Percentiles rank a stretch among this genome's conserved stretches.
These are phyloP conservation scores for Zizania palustris DNA, from an alignment of 202 grass and related monocot species.

Conservation along the genomic window DNA sequence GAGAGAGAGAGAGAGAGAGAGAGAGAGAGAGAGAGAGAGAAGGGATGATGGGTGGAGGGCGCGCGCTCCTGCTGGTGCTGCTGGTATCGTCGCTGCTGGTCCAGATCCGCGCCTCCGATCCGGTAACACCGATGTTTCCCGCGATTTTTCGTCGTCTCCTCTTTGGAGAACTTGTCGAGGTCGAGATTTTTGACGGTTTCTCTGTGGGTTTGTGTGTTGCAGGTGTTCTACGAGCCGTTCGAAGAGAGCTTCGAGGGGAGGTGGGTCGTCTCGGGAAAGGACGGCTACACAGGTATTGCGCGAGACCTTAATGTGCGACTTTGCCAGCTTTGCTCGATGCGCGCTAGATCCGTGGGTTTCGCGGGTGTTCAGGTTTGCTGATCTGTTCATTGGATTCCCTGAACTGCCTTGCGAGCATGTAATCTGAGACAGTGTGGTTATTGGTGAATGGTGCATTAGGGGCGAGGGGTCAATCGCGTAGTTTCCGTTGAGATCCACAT, in stretches of 20 bases:
- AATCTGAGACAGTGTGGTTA: neutral
- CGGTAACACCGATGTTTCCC: slow-evolving; percentile 44
- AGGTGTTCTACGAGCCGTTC: slow-evolving; percentile 87
- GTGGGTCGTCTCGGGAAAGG: slow-evolving; percentile 71
- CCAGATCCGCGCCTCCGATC: slow-evolving; percentile 81
- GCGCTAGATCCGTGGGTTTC: slow-evolving; percentile 32
- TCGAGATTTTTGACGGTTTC: slow-evolving; percentile 33
- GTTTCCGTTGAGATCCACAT: slow-evolving; percentile 19
- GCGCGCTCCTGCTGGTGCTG: slow-evolving; percentile 50
- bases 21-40: slow-evolving; percentile 40
- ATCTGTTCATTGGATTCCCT: neutral
- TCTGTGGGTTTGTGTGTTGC: slow-evolving; percentile 19
- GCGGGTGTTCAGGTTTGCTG: neutral
- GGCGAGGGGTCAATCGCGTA: neutral
- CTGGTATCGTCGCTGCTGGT: slow-evolving; percentile 49
- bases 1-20: slow-evolving; percentile 1
- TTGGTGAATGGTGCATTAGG: neutral
- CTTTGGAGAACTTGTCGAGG: neutral
- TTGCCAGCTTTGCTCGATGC: slow-evolving; percentile 1
- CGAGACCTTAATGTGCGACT: no score
- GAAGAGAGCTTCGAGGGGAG: slow-evolving; percentile 78
- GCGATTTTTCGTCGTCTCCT: neutral
- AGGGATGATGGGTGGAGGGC: slow-evolving; percentile 25
- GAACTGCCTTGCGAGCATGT: neutral
- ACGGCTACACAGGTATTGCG: slow-evolving; percentile 66